These are phyloP conservation scores for Penicillium atrosanguineum DNA, from an alignment of 495 filamentous ascomycete species.

Conservation along the genomic window DNA sequence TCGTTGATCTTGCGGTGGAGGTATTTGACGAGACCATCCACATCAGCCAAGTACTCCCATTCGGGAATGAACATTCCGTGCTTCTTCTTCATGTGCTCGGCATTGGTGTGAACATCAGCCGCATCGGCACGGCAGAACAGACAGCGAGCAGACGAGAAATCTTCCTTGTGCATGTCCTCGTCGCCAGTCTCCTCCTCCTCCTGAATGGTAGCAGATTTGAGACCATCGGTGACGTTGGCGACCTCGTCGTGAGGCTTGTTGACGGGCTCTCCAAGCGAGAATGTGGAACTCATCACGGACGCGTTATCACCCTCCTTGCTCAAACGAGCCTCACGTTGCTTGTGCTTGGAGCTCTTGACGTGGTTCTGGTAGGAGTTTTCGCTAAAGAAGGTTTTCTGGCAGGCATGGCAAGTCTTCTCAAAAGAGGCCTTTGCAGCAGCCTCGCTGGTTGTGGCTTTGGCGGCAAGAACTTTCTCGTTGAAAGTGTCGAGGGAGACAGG, in stretches of 20 bases:
- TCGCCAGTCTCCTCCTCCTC: slow-evolving; percentile 43
- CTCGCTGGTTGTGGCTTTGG: slow-evolving; percentile 76
- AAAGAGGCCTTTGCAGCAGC: slow-evolving; percentile 87
- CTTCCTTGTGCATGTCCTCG: slow-evolving; percentile 27
- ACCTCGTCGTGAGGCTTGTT: slow-evolving; percentile 60
- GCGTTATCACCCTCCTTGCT: slow-evolving; percentile 54
- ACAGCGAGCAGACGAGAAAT: slow-evolving; percentile 61
- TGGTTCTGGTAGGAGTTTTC: slow-evolving; percentile 96
- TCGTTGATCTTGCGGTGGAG: slow-evolving; percentile 72
- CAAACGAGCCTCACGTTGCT: slow-evolving; percentile 56
- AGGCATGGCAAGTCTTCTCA: slow-evolving; percentile 76
- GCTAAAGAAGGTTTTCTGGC: slow-evolving; percentile 91
- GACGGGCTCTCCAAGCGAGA: slow-evolving; percentile 83
- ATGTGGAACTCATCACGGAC: slow-evolving; percentile 87
- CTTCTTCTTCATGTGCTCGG: slow-evolving; percentile 83
- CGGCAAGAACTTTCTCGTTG: slow-evolving; percentile 94
- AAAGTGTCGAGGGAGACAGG: slow-evolving; percentile 91
- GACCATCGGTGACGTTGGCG: slow-evolving; percentile 72
- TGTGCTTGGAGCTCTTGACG: slow-evolving; percentile 86
- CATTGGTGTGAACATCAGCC: slow-evolving; percentile 66
- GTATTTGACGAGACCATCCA: slow-evolving; percentile 77
- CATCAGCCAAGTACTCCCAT: slow-evolving; percentile 70
- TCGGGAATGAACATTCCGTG: slow-evolving; percentile 98
- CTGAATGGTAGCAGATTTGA: slow-evolving; percentile 70
- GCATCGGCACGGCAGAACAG: slow-evolving; percentile 88